Evolutionary conservation across 2,329 filamentous ascomycete species (phyloP).

Genomic region (Neonectria hederae): DNA sequence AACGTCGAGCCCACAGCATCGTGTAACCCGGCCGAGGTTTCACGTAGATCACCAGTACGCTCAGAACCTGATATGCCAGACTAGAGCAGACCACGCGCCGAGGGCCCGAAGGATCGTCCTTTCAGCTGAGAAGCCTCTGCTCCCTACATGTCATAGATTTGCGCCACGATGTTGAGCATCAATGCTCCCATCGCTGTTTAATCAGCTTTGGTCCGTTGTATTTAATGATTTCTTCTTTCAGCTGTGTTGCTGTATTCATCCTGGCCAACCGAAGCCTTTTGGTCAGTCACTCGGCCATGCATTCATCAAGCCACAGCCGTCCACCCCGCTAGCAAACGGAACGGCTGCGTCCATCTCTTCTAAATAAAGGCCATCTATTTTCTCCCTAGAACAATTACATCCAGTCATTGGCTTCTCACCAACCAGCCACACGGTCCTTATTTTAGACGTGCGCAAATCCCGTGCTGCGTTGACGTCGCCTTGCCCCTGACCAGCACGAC

Average conservation of each 20-base stretch:
- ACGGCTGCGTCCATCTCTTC: conserved; percentile 15
- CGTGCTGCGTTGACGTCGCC: background rate
- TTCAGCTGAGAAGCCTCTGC: conserved; percentile 25
- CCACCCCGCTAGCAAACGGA: conserved; percentile 5
- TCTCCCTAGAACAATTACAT: background rate
- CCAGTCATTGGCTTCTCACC: background rate
- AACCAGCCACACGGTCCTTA: background rate
- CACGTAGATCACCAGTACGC: conserved; percentile 23
- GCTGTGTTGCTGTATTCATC: background rate
- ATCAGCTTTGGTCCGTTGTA: conserved; percentile 22
- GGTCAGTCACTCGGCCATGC: background rate
- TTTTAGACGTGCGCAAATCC: too few species aligned
- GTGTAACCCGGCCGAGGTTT: conserved; percentile 19
- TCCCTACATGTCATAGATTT: conserved; percentile 11
- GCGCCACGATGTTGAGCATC: conserved; percentile 5
- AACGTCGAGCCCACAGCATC: background rate
- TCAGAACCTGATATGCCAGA: background rate
- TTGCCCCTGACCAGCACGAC: background rate
- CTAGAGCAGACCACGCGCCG: background rate
- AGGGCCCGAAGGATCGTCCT: background rate
- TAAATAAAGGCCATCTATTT: conserved; percentile 7
- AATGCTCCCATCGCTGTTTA: conserved; percentile 16
- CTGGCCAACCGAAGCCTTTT: background rate
- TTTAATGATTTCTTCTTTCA: background rate
- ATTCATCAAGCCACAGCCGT: background rate